Percentiles rank a stretch among this genome's conserved stretches.
Evolutionary conservation across 2,329 filamentous ascomycete species (phyloP).

Genomic region (Penicillium sclerotiorum): DNA sequence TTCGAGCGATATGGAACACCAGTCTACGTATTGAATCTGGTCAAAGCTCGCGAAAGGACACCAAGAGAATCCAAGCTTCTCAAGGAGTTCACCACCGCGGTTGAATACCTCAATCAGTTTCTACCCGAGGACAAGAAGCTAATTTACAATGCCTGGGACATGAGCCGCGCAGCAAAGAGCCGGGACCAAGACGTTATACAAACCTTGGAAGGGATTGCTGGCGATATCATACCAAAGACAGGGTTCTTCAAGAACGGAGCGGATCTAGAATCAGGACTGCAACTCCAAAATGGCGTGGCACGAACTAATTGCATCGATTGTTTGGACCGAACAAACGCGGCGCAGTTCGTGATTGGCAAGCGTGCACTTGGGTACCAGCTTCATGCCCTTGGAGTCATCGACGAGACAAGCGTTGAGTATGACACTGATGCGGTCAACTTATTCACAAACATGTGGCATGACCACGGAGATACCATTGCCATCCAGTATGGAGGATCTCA

Average conservation of each 20-base stretch:
- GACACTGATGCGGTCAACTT: constrained; percentile 95
- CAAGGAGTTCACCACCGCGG: constrained; percentile 81
- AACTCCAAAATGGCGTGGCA: constrained; percentile 86
- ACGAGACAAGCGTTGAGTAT: constrained; percentile 77
- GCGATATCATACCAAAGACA: constrained; percentile 80
- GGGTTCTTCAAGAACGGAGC: constrained; percentile 96
- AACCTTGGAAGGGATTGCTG: constrained; percentile 84
- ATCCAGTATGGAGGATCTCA: constrained; percentile 97
- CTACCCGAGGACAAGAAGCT: constrained; percentile 82
- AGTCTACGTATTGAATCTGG: constrained; percentile 86
- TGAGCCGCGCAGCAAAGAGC: constrained; percentile 92
- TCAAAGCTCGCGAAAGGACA: constrained; percentile 84
- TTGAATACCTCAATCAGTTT: constrained; percentile 93
- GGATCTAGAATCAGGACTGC: constrained; percentile 63
- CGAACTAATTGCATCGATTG: constrained; percentile 98
- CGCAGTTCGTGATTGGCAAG: constrained; percentile 97
- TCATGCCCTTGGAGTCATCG: constrained; percentile 85
- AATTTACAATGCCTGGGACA: constrained; percentile 94
- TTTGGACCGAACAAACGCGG: constrained; percentile 93
- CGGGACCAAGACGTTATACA: constrained; percentile 93
- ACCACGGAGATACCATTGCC: constrained; percentile 96
- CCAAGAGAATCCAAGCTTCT: constrained; percentile 91
- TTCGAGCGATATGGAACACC: constrained; percentile 93
- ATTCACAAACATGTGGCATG: constrained; percentile 98
- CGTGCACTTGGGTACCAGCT: constrained; percentile 88